phyloP scores from a whole-genome alignment of 2,329 filamentous ascomycete genomes.

The Aspergillus intermedius region DNA sequence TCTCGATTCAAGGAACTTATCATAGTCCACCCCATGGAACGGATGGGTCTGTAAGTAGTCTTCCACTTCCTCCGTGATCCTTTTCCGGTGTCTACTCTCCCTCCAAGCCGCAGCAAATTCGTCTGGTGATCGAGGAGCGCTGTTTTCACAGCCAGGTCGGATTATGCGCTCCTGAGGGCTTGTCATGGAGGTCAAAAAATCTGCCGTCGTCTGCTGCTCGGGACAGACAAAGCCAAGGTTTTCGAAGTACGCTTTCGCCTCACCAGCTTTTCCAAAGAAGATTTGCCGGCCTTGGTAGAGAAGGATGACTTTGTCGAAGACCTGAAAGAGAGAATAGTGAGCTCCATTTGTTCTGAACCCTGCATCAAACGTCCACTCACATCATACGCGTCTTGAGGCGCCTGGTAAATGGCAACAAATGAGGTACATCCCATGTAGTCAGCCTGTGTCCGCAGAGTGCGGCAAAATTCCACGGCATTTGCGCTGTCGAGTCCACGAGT shows the following conservation, averaged over 20 bases:
- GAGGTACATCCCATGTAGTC: constrained; percentile 45
- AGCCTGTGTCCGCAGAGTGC: constrained; percentile 45
- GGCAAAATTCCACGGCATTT: constrained; percentile 53
- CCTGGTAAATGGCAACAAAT: constrained; percentile 52
- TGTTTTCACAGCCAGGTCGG: constrained; percentile 54
- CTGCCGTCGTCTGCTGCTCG: constrained; percentile 61
- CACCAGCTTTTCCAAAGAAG: constrained; percentile 60
- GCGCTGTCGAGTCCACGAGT: constrained; percentile 48
- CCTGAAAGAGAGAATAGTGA: constrained; percentile 4
- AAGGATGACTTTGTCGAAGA: constrained; percentile 67
- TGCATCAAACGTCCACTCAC: too few species aligned
- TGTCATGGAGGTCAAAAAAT: constrained; percentile 66
- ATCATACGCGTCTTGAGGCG: constrained; percentile 44
- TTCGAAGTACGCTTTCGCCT: constrained; percentile 62
- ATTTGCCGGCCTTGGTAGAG: constrained; percentile 72
- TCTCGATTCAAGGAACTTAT: too few species aligned
- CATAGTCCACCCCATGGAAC: too few species aligned
- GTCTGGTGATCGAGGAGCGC: constrained; percentile 61
- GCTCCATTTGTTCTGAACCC: too few species aligned
- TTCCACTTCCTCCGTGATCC: constrained; percentile 38
- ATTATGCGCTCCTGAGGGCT: constrained; percentile 56
- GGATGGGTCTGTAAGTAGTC: constrained; percentile 37
- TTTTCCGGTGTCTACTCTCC: constrained; percentile 43
- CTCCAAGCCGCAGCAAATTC: constrained; percentile 60
- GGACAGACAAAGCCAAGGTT: constrained; percentile 64